These are phyloP conservation scores for Crithidia bombi DNA, from an alignment of 208 protist genomes.

Conservation along the genomic window DNA sequence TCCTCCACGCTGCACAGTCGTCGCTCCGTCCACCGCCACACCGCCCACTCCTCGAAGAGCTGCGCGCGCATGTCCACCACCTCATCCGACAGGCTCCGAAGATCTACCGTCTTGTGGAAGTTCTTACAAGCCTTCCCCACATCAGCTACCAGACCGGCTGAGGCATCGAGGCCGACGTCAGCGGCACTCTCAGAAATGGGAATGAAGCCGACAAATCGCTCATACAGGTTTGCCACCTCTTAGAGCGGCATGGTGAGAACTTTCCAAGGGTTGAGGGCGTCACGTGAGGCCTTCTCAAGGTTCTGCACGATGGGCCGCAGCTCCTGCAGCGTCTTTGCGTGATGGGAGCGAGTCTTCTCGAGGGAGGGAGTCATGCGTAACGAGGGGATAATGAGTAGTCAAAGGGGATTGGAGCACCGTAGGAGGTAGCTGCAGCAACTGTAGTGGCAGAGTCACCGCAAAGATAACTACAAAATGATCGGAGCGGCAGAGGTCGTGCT, in stretches of 20 bases:
- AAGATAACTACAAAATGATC: too few species aligned
- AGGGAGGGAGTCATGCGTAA: not conserved
- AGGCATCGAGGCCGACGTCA: slow-evolving; percentile 3
- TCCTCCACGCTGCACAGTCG: not conserved
- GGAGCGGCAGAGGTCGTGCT: too few species aligned
- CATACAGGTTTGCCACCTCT: not conserved
- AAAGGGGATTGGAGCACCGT: not conserved
- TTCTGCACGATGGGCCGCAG: slow-evolving; percentile 6
- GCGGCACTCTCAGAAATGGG: not conserved
- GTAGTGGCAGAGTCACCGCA: too few species aligned
- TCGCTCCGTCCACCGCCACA: slow-evolving; percentile 2
- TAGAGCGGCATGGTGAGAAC: not conserved
- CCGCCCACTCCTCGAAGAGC: slow-evolving; percentile 3
- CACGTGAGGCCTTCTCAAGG: slow-evolving; percentile 1
- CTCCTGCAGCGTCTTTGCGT: not conserved
- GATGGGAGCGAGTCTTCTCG: not conserved
- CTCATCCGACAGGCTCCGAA: slow-evolving; percentile 9
- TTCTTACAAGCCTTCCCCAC: not conserved
- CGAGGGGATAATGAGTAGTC: too few species aligned
- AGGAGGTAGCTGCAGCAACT: too few species aligned
- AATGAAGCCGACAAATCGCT: not conserved
- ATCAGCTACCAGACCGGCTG: not conserved
- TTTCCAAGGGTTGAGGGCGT: slow-evolving; percentile 2
- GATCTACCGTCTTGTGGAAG: not conserved
- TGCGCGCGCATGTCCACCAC: slow-evolving; percentile 9